Base-by-base conservation (phyloP, 106 monocot species). In the Platanthera guangdongensis region DNA sequence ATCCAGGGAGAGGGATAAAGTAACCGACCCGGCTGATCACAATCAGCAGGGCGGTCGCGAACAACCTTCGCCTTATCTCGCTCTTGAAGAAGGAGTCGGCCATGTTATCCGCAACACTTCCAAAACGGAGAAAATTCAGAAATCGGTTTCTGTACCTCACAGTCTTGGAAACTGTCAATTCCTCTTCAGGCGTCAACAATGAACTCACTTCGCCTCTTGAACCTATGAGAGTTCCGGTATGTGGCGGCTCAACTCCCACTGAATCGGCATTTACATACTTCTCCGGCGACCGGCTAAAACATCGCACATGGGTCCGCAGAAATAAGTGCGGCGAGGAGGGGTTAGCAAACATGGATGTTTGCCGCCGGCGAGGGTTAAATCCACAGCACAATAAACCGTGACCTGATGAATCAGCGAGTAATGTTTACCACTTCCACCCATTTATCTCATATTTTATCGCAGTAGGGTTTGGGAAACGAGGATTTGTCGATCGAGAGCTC, bases 21-120 rank as follows among this genome's bases (percentile, higher is more conserved):
- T 99, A 90, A 19, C 97, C 97, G 32, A 99, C 63, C 11, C 97
- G 89, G 57, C 97, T 94, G 51, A 87, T 49, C 16, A 99, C 25
- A 74, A 99, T 90, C 14, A 99, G 81, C 69, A 88, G 77, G 10
- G 94, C 85, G 14, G 97, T 99, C 67, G 94, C 89, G 77, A 92
- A 89, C 19, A 99, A 84, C 78, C 97, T 78, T 47, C 97, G 82
- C 15, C 97, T 84, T 45, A 99, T 99, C 83, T 99, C 97, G 75
- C 97, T 99, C 83, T 92, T 94, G 82, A 99, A 99, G 73, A 99
- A 92, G 5, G 86, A 78, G 39, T 94, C 97, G 1, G 92, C 94
- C 13, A 83, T 86, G 79, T 81, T 79, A 69, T 87, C 85, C 47
- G 90, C 57, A 65, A 99, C 81, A 49, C 94, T 88, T 18, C 97